These are phyloP conservation scores for Kodamaea ohmeri DNA, from an alignment of 1,139 yeast species.

Conservation along the genomic window DNA sequence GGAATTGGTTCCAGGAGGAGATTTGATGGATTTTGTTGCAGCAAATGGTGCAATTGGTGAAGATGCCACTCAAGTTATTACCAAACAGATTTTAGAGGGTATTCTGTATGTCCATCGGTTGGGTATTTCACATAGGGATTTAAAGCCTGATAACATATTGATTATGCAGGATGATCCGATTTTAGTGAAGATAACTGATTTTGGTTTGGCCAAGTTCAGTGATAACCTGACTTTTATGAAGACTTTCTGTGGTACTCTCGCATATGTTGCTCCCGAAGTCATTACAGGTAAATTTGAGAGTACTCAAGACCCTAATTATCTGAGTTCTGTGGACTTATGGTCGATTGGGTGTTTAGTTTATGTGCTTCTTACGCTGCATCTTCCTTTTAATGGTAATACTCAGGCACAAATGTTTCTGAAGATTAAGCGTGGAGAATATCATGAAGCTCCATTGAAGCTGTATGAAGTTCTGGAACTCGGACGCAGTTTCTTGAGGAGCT, in stretches of 20 bases:
- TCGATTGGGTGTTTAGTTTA: slow-evolving; percentile 82
- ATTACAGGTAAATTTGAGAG: slow-evolving; percentile 63
- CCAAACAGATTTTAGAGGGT: slow-evolving; percentile 80
- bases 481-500: slow-evolving; percentile 61
- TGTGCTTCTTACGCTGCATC: slow-evolving; percentile 84
- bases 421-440: slow-evolving; percentile 75
- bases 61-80: slow-evolving; percentile 80
- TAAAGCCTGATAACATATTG: slow-evolving; percentile 88
- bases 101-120: slow-evolving; percentile 81
- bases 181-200: slow-evolving; percentile 84
- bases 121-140: slow-evolving; percentile 91
- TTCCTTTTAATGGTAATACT: slow-evolving; percentile 90
- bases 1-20: slow-evolving; percentile 98
- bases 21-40: slow-evolving; percentile 92
- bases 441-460: slow-evolving; percentile 72
- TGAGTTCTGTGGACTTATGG: slow-evolving; percentile 94
- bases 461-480: slow-evolving; percentile 63
- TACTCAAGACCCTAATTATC: slow-evolving; percentile 50
- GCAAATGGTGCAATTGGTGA: slow-evolving; percentile 91
- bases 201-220: slow-evolving; percentile 82
- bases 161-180: slow-evolving; percentile 93
- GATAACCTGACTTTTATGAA: slow-evolving; percentile 77
- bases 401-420: slow-evolving; percentile 81
- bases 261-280: slow-evolving; percentile 93
- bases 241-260: slow-evolving; percentile 87